Conservation (phyloP, 345 rosid species). For the Balakata baccata region DNA sequence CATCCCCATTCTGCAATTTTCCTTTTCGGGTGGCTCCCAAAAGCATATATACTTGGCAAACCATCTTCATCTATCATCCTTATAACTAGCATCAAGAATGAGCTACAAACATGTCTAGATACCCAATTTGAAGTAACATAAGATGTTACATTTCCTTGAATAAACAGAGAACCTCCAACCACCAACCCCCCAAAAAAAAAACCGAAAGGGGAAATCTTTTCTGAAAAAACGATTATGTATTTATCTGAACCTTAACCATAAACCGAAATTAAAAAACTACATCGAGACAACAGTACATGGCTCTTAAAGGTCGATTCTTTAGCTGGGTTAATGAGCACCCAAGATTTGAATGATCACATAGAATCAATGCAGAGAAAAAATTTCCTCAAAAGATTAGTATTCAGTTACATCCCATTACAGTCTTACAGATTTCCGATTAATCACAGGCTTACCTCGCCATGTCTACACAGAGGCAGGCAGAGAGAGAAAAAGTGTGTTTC, state of each 20-base stretch:
- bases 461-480: not conserved
- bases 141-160: not conserved
- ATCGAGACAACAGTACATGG: too few relatives aligned
- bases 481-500: not conserved
- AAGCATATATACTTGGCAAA: not conserved
- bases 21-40: not conserved
- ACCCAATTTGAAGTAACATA: not conserved
- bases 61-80: not conserved
- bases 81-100: not conserved
- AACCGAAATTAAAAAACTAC: not conserved
- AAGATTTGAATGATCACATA: not conserved
- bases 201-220: not conserved
- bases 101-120: not conserved
- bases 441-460: conserved; percentile 25
- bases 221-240: not conserved
- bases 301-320: not conserved
- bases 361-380: not conserved
- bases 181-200: not conserved
- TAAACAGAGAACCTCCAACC: not conserved
- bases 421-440: not conserved
- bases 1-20: not conserved
- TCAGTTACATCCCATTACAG: too few relatives aligned
- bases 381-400: too few relatives aligned
- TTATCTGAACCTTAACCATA: not conserved
- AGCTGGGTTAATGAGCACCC: not conserved